These are phyloP conservation scores for Apophysomyces variabilis DNA, from an alignment of 371 early-diverging fungal genomes.

Conservation along the genomic window DNA sequence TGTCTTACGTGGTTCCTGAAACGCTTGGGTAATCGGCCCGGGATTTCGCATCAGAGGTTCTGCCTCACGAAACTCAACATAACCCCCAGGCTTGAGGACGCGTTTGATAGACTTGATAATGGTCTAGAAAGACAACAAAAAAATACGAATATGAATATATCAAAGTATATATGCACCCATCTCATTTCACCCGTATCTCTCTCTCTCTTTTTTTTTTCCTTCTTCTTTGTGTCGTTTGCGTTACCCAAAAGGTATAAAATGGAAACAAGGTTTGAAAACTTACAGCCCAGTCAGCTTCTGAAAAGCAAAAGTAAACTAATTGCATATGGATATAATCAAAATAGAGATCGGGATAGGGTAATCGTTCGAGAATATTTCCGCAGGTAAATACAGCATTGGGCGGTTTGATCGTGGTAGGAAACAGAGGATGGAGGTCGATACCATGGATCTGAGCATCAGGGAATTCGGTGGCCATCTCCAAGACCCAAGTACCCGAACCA, in stretches of 20 bases:
- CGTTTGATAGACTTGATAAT: conserved; percentile 36
- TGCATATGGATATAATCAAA: conserved; percentile 66
- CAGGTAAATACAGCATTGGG: conserved; percentile 51
- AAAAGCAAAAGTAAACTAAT: conserved; percentile 45
- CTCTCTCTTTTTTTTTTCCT: neutral
- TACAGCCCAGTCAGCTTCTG: conserved; percentile 39
- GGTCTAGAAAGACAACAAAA: conserved; percentile 10
- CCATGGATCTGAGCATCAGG: conserved; percentile 58
- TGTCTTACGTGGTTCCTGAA: conserved; percentile 30
- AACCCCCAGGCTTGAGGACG: conserved; percentile 62
- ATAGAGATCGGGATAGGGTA: conserved; percentile 55
- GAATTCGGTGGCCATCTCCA: conserved; percentile 64
- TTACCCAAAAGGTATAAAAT: neutral
- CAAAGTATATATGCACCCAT: too few relatives aligned
- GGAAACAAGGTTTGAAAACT: neutral
- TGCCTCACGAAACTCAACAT: conserved; percentile 57
- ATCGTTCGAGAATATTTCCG: conserved; percentile 49
- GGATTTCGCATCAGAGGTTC: conserved; percentile 50
- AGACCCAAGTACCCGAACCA: conserved; percentile 51
- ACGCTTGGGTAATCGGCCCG: conserved; percentile 42
- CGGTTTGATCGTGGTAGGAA: conserved; percentile 57
- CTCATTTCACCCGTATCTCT: too few relatives aligned
- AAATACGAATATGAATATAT: neutral
- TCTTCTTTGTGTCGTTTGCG: neutral
- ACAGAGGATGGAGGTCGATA: conserved; percentile 50